Base-by-base conservation (phyloP, 345 rosid genomes). In the Theobroma cacao region DNA sequence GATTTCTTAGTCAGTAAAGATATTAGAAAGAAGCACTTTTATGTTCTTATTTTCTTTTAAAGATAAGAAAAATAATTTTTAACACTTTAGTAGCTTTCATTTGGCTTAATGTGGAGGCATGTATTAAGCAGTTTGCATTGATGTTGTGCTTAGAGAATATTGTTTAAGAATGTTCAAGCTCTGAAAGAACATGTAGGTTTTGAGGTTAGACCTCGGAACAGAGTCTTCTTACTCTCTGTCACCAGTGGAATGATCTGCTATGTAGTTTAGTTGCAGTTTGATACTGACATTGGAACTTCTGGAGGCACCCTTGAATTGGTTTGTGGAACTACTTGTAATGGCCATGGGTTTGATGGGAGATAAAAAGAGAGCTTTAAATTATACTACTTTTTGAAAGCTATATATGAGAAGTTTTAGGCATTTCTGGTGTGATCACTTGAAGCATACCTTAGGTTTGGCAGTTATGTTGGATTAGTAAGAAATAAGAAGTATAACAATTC, bases 91-190 rank as follows among this genome's bases (percentile, higher is more conserved):
- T 22, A 41, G 9, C 52, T 41, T 8, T 22, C 71, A 22, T 22
- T 67, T 65, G 47, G 30, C 53, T 10, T 67, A 67, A 40, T 38
- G 50, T 38, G n/a, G 53, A 67, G 50, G 72, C 72, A 45, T 67
- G 12, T n/a, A 10, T 64, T 64, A 64, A 64, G 0, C 7, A 9
- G 61, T 56, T 22, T 56, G 61, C 30, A 22, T 36, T 34, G n/a
- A 6, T 9, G 36, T 64, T 20, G 17, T 33, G 24, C 47, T 63
- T 63, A 18, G 24, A 24, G 28, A 63, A 63, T n/a, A 34, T 63
- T 36, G 47, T 36, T 63, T 64, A 20, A 36, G 28, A 20, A 26
- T 58, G 63, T 26, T 58, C 5, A 26, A 58, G 12, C 7, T 58
- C 26, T 58, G 34, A 64, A 64, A 63, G 7, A 20, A n/a, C 12